Evolutionary conservation across 257 asterid species (phyloP).

Genomic region (Anisodus tanguticus): DNA sequence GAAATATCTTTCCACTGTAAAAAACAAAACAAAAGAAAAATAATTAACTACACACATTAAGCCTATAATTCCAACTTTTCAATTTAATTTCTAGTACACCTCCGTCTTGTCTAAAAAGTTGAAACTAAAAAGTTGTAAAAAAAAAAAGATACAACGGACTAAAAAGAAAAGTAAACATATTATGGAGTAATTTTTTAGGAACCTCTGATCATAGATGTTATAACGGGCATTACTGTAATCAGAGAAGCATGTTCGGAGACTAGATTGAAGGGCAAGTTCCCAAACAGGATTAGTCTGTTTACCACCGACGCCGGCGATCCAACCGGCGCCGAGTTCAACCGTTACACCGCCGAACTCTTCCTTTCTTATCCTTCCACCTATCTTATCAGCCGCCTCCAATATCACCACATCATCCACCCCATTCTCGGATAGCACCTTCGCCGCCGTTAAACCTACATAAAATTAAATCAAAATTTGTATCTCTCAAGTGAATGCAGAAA

Average conservation of each 20-base stretch:
- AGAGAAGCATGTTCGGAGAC: conserved; percentile 87
- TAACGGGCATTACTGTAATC: conserved; percentile 88
- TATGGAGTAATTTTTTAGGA: neutral
- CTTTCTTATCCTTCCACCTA: conserved; percentile 84
- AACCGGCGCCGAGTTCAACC: conserved; percentile 97
- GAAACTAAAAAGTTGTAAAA: too few species aligned
- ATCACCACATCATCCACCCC: conserved; percentile 80
- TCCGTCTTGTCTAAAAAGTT: too few species aligned
- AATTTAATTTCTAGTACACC: neutral
- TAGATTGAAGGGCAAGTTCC: conserved; percentile 74
- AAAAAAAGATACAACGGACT: too few species aligned
- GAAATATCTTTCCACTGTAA: conserved; percentile 80
- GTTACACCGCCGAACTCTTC: conserved; percentile 81
- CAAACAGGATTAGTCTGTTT: conserved; percentile 77
- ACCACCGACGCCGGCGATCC: conserved; percentile 99
- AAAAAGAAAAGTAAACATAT: too few species aligned
- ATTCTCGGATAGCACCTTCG: conserved; percentile 73
- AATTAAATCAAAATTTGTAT: neutral
- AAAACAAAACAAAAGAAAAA: neutral
- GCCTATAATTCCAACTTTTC: too few species aligned
- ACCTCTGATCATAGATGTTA: conserved; percentile 90
- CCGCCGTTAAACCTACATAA: conserved; percentile 75
- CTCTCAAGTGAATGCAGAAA: neutral
- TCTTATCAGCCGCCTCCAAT: conserved; percentile 79
- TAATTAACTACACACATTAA: neutral